Evolutionary conservation across 768 basidiomycete genomes (phyloP), one percentile per base, ranked within the genome.

Genomic region (Infundibulicybe gibba): DNA sequence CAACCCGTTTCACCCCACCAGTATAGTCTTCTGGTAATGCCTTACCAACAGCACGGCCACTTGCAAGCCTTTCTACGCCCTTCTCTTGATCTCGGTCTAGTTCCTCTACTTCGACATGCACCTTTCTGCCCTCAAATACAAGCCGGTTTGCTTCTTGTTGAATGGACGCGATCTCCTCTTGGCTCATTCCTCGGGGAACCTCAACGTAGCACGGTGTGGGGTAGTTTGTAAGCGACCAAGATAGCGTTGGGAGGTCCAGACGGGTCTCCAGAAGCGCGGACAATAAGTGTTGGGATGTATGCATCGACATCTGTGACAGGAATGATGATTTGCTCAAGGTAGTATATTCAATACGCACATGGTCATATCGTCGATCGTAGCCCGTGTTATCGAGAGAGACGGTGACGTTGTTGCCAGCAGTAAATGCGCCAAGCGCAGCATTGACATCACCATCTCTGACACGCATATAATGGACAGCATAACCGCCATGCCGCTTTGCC

Each of bases 211-310:
- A 85, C 0, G 86, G 85, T 5, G 73, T 63, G 6, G 90, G 87
- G 53, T 71, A 79, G 14, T 71, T 65, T 0, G 85, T 83, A 47
- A 91, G 70, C n/a, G 87, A 86, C 90, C 90, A 92, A 2, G 85
- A 85, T 16, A 90, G 73, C 2, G 90, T 92, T 6, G 81, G 80
- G 20, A 90, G 69, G 30, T 77, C 63, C 33, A 88, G 70, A 3
- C 66, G 68, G 17, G 73, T 70, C 56, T 91, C 87, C 4, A 92
- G 71, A n/a, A 90, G 71, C 0, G 89, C 87, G 12, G 89, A 90
- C 17, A 92, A 76, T 38, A 90, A 72, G 51, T 91, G 90, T 57
- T 92, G 90, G 0, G 85, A 85, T 1, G 89, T 90, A 62, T 93
- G 90, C 78, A 89, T 80, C 13, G 81, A 78, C 85, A 88, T 88